Percentiles rank a stretch among this genome's conserved stretches.
phyloP scores from a whole-genome alignment of 2,329 filamentous ascomycete genomes.

The Chrysoporthe cubensis region DNA sequence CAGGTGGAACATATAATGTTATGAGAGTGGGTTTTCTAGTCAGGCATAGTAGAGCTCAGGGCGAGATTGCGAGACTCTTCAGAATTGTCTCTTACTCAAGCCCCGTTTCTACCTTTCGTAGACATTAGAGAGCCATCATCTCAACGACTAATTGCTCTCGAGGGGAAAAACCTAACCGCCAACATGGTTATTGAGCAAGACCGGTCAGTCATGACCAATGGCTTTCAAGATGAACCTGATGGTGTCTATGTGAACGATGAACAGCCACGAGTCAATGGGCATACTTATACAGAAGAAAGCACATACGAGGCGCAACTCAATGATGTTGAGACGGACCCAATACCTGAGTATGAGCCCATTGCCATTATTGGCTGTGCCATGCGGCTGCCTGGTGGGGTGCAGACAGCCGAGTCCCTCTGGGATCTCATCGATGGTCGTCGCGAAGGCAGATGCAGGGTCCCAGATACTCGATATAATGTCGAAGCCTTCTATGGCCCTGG shows the following conservation, averaged over 20 bases:
- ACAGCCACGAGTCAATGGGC: background rate
- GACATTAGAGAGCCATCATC: background rate
- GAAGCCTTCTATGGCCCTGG: slow-evolving; percentile 36
- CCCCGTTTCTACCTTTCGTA: background rate
- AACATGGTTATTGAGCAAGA: background rate
- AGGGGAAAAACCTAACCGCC: background rate
- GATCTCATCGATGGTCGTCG: slow-evolving; percentile 37
- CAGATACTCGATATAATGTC: slow-evolving; percentile 36
- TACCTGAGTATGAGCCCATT: slow-evolving; percentile 31
- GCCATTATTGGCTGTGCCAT: slow-evolving; percentile 41
- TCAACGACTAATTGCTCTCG: background rate
- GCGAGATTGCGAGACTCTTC: background rate
- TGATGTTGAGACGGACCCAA: background rate
- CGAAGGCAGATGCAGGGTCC: slow-evolving; percentile 34
- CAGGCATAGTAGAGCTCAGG: background rate
- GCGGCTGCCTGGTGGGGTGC: slow-evolving; percentile 38
- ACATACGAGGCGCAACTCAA: background rate
- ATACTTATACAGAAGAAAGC: background rate
- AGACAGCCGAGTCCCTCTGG: slow-evolving; percentile 36
- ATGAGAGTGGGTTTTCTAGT: background rate
- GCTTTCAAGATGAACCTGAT: background rate
- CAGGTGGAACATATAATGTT: background rate
- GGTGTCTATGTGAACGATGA: background rate
- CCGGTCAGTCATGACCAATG: background rate
- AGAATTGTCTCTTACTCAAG: background rate